Evolutionary conservation across 2,329 filamentous ascomycete genomes (phyloP).

Genomic region (Talaromyces verruculosus): DNA sequence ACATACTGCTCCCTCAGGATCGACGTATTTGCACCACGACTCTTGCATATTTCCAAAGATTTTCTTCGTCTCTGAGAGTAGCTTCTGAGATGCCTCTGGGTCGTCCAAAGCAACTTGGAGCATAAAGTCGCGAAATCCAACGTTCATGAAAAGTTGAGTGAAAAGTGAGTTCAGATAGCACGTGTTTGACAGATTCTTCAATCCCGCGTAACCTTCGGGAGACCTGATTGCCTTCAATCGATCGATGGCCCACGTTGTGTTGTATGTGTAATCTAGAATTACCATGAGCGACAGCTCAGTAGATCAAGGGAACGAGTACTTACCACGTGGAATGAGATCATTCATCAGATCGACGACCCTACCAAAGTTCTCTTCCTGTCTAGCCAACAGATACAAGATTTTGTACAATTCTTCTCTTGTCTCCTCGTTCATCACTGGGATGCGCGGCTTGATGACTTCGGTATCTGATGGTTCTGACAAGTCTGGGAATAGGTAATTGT

Average conservation of each 20-base stretch:
- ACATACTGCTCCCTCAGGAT: conserved; percentile 69
- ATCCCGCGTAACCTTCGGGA: conserved; percentile 76
- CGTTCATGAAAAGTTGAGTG: conserved; percentile 95
- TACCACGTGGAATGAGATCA: conserved; percentile 54
- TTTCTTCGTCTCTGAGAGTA: conserved; percentile 75
- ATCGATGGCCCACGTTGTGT: conserved; percentile 64
- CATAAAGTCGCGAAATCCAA: conserved; percentile 81
- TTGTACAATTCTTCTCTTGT: conserved; percentile 63
- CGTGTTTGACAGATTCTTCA: conserved; percentile 91
- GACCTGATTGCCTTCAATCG: conserved; percentile 68
- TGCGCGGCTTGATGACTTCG: conserved; percentile 33
- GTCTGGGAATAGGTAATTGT: conserved; percentile 65
- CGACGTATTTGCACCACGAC: conserved; percentile 69
- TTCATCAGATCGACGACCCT: conserved; percentile 55
- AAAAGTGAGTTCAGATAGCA: conserved; percentile 96
- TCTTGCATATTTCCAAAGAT: conserved; percentile 87
- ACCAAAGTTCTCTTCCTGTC: conserved; percentile 51
- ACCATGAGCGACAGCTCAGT: neutral
- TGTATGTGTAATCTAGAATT: conserved; percentile 56
- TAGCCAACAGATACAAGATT: conserved; percentile 59
- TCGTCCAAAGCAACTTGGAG: conserved; percentile 62
- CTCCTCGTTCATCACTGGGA: conserved; percentile 54
- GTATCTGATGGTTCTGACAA: conserved; percentile 37
- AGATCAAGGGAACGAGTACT: conserved; percentile 16
- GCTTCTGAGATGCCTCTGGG: conserved; percentile 57